Conservation (phyloP, 352 stramenopile species). For the Pythium volutum region DNA sequence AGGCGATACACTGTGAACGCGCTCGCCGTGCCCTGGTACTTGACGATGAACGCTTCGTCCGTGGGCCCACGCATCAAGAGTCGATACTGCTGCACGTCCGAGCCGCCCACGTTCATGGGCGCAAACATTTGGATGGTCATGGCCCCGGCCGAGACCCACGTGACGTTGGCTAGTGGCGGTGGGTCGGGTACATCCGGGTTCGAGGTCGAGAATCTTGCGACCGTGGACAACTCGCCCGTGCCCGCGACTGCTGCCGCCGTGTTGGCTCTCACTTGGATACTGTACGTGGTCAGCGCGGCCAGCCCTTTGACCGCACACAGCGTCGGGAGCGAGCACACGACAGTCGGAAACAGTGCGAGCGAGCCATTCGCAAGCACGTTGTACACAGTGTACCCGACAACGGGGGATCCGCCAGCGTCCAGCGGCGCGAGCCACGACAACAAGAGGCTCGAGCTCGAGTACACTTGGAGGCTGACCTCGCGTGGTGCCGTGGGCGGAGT, state of each 20-base stretch:
- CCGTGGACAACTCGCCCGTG: slow-evolving; percentile 30
- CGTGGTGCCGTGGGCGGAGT: slow-evolving; percentile 30
- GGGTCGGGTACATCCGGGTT: slow-evolving; percentile 38
- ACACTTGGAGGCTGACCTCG: slow-evolving; percentile 30
- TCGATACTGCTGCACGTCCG: slow-evolving; percentile 37
- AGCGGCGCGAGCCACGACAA: slow-evolving; percentile 46
- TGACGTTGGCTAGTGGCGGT: slow-evolving; percentile 33
- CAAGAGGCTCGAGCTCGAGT: slow-evolving; percentile 38
- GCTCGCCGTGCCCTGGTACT: slow-evolving; percentile 27
- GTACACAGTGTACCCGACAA: slow-evolving; percentile 54
- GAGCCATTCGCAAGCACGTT: slow-evolving; percentile 19
- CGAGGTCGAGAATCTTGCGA: slow-evolving; percentile 29
- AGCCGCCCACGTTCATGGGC: slow-evolving; percentile 44
- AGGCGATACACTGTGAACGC: slow-evolving; percentile 37
- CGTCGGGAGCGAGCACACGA: slow-evolving; percentile 30
- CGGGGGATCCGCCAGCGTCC: slow-evolving; percentile 41
- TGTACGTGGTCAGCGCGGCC: slow-evolving; percentile 39
- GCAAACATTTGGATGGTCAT: slow-evolving; percentile 55
- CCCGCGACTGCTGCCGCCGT: slow-evolving; percentile 26
- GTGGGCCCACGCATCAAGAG: slow-evolving; percentile 33
- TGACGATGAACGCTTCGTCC: slow-evolving; percentile 22
- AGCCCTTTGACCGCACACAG: slow-evolving; percentile 42
- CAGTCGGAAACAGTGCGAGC: slow-evolving; percentile 20
- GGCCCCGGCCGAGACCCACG: slow-evolving; percentile 39
- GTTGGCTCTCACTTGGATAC: slow-evolving; percentile 34